Evolutionary conservation across 2,329 filamentous ascomycete species (phyloP).

Genomic region (Magnaporthiopsis poae): DNA sequence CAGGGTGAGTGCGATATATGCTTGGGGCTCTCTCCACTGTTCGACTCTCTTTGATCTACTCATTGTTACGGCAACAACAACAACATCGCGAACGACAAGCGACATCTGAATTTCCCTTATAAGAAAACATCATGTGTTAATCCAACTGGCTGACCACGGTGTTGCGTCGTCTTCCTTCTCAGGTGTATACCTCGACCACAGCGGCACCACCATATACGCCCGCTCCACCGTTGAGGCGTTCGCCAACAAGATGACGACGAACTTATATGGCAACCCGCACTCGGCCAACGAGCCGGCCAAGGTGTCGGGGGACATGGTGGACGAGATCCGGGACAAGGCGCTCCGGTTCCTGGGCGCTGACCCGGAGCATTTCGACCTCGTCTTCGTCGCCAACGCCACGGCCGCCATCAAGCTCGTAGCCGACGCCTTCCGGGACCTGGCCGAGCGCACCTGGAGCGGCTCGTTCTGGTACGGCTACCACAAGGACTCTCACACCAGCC

Average conservation of each 20-base stretch:
- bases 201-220: constrained; percentile 47
- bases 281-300: constrained; percentile 52
- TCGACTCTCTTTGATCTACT: neutral
- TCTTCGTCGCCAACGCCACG: constrained; percentile 54
- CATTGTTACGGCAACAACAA: neutral
- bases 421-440: constrained; percentile 45
- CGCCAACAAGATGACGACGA: constrained; percentile 41
- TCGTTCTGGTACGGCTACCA: constrained; percentile 52
- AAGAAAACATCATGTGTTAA: neutral
- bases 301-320: constrained; percentile 46
- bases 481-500: constrained; percentile 50
- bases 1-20: constrained; percentile 20
- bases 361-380: constrained; percentile 48
- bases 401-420: constrained; percentile 53
- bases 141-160: neutral
- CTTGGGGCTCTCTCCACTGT: neutral
- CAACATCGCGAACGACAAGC: neutral
- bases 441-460: constrained; percentile 33
- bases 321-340: constrained; percentile 42
- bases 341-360: constrained; percentile 50
- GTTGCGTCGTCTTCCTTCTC: constrained; percentile 10
- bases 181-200: constrained; percentile 49
- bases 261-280: constrained; percentile 60
- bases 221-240: constrained; percentile 48
- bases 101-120: neutral